Base-by-base conservation (phyloP, 73 alveolate species). In the Paramecium sexaurelia region DNA sequence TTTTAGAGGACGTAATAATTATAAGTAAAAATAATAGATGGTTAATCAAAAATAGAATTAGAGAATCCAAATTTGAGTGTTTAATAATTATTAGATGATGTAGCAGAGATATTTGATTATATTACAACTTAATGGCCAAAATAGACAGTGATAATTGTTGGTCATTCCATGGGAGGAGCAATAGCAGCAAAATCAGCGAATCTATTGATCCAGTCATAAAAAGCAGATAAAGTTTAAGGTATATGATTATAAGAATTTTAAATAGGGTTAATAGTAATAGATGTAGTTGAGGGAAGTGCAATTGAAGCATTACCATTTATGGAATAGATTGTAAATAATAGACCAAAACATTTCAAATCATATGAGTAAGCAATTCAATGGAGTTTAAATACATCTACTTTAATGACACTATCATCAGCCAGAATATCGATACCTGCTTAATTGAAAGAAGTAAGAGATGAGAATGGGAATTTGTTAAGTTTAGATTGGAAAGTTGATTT, bases 211-310 rank as follows among this genome's bases (percentile, higher is more conserved):
- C 69, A 83, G 27, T 93, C 73, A 84, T 75, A 82, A 24, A 84
- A 84, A 57, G 95, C 94, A 66, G 93, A 94, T 84, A 61, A 91
- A 82, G 51, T 92, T 92, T 41, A 87, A 37, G 93, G 93, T 85
- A 85, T 32, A 10, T 5, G 11, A 8, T 1, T 11, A 10, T 0
- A 22, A 56, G 6, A 24, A 27, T 26, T 45, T 11, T n/a, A 45
- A 45, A 45, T 73, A 68, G 99, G 99, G 6, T 89, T 97, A 47
- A 93, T 96, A 67, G 99, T 97, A 17, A 95, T 98, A 22, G 99
- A 98, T 71, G 99, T 96, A 0, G 99, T 98, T 6, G 99, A 98
- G 94, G 99, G 99, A 17, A 94, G 98, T 27, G 99, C 99, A 3
- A 94, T 98, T 93, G 99, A 96, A 55, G 99, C 99, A 26, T 93